A percentile compares a stretch with the other conserved stretches of the same genome.
Conservation (phyloP, 2,329 filamentous ascomycete species). For the Geosmithia flava region DNA sequence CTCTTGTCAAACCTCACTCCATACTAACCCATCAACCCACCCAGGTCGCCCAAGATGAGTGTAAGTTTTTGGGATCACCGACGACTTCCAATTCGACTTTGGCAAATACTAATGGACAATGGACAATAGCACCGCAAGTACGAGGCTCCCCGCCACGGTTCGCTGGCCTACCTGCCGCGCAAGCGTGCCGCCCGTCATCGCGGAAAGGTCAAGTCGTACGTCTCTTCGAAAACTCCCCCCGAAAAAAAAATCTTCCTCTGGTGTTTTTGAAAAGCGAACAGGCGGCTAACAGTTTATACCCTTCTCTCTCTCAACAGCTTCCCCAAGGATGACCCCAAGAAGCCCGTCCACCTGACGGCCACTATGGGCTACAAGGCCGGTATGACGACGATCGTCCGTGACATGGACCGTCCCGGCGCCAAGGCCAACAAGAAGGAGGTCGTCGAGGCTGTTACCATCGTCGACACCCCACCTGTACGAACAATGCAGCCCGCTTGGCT, state of each 20-base stretch:
- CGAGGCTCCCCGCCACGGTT: slow-evolving; percentile 91
- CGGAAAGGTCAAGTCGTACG: slow-evolving; percentile 97
- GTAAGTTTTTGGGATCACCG: slow-evolving; percentile 13
- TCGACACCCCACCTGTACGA: slow-evolving; percentile 93
- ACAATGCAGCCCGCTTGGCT: slow-evolving; percentile 72
- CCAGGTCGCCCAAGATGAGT: slow-evolving; percentile 26
- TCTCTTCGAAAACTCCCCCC: slow-evolving; percentile 17
- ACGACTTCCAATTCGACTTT: slow-evolving; percentile 1
- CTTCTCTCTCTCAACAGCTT: slow-evolving; percentile 47
- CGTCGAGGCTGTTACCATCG: slow-evolving; percentile 76
- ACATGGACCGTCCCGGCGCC: slow-evolving; percentile 96
- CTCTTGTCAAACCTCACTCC: slow-evolving; percentile 3
- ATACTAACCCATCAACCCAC: slow-evolving; percentile 23
- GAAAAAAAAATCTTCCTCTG: background rate
- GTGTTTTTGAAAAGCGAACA: slow-evolving; percentile 10
- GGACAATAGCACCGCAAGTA: slow-evolving; percentile 38
- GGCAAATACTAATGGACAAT: slow-evolving; percentile 5
- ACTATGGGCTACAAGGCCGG: slow-evolving; percentile 99
- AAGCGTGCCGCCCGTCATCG: slow-evolving; percentile 92
- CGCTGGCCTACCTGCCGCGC: slow-evolving; percentile 73
- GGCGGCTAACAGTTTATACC: slow-evolving; percentile 3
- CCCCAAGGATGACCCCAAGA: slow-evolving; percentile 99
- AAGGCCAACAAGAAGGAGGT: slow-evolving; percentile 99
- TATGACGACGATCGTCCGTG: slow-evolving; percentile 99
- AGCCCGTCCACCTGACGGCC: slow-evolving; percentile 97